A percentile compares a stretch with the other conserved stretches of the same genome.
These are phyloP conservation scores for Ustilago esculenta DNA, from an alignment of 1,284 basidiomycete species.

Conservation along the genomic window DNA sequence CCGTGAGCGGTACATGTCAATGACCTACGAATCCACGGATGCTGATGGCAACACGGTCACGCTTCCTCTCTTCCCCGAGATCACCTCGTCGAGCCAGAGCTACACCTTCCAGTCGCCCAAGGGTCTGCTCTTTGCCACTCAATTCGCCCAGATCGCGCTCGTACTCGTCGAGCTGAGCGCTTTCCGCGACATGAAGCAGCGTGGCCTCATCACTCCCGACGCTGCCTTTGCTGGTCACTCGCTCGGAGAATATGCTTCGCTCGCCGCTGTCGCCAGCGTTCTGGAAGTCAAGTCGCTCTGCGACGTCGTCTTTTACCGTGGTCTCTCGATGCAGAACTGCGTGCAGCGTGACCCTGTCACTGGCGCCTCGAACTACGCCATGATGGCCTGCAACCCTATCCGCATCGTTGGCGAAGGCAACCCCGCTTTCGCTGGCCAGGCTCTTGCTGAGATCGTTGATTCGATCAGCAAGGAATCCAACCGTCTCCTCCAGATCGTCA, in stretches of 20 bases:
- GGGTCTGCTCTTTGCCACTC: slow-evolving; percentile 94
- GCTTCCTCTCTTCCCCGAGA: slow-evolving; percentile 63
- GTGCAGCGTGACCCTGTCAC: slow-evolving; percentile 51
- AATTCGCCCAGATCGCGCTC: slow-evolving; percentile 93
- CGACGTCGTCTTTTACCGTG: slow-evolving; percentile 98
- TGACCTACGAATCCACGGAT: slow-evolving; percentile 90
- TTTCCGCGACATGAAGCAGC: slow-evolving; percentile 96
- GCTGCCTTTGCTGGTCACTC: slow-evolving; percentile 98
- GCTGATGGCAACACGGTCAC: slow-evolving; percentile 80
- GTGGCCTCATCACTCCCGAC: slow-evolving; percentile 89
- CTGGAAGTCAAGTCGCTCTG: slow-evolving; percentile 94
- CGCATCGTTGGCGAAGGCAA: slow-evolving; percentile 74
- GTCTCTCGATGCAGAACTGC: slow-evolving; percentile 84
- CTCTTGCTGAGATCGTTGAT: slow-evolving; percentile 91
- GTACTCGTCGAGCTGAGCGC: slow-evolving; percentile 97
- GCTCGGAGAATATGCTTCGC: slow-evolving; percentile 95
- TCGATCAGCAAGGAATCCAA: slow-evolving; percentile 72
- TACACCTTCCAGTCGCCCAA: slow-evolving; percentile 97
- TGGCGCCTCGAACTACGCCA: slow-evolving; percentile 76
- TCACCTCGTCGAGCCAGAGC: slow-evolving; percentile 56
- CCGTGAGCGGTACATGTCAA: slow-evolving; percentile 97
- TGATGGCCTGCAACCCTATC: slow-evolving; percentile 98
- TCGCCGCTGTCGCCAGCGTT: slow-evolving; percentile 95
- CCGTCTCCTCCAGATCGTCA: slow-evolving; percentile 85
- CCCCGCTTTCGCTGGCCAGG: slow-evolving; percentile 79